A percentile compares a stretch with the other conserved stretches of the same genome.
These are phyloP conservation scores for Termitomyces sp. DNA, from an alignment of 768 basidiomycete genomes.

Conservation along the genomic window DNA sequence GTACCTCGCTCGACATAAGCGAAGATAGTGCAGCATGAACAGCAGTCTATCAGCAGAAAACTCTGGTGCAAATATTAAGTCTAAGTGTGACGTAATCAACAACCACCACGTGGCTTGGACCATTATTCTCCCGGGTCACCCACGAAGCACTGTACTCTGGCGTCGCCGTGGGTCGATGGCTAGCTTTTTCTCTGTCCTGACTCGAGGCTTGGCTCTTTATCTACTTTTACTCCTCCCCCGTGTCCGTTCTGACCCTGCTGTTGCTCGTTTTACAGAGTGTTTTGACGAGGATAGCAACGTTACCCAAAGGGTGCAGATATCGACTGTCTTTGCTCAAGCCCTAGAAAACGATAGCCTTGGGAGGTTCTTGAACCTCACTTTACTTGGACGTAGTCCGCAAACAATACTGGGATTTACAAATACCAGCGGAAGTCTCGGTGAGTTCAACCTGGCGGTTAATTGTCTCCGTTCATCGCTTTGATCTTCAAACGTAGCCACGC, in stretches of 20 bases:
- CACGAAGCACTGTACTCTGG: conserved; percentile 5
- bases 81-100: conserved; percentile 6
- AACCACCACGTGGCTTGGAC: conserved; percentile 9
- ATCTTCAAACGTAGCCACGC: conserved; percentile 50
- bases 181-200: conserved; percentile 11
- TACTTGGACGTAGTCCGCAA: conserved; percentile 59
- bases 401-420: conserved; percentile 56
- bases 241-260: conserved; percentile 50
- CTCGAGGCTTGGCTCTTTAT: conserved; percentile 14
- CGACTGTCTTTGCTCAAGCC: conserved; percentile 70
- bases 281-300: conserved; percentile 39
- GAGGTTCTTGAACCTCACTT: conserved; percentile 59
- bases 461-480: conserved; percentile 11
- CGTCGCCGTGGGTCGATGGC: conserved; percentile 22
- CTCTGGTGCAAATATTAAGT: not conserved
- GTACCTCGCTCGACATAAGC: conserved; percentile 13
- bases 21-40: conserved; percentile 17
- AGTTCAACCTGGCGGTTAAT: conserved; percentile 16
- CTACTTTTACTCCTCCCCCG: conserved; percentile 19
- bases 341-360: conserved; percentile 35
- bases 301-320: conserved; percentile 56
- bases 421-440: conserved; percentile 61
- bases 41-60: not conserved
- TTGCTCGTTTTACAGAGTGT: conserved; percentile 63
- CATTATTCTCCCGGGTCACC: not conserved